Evolutionary conservation across 257 asterid species (phyloP).

Genomic region (Salvia miltiorrhiza): DNA sequence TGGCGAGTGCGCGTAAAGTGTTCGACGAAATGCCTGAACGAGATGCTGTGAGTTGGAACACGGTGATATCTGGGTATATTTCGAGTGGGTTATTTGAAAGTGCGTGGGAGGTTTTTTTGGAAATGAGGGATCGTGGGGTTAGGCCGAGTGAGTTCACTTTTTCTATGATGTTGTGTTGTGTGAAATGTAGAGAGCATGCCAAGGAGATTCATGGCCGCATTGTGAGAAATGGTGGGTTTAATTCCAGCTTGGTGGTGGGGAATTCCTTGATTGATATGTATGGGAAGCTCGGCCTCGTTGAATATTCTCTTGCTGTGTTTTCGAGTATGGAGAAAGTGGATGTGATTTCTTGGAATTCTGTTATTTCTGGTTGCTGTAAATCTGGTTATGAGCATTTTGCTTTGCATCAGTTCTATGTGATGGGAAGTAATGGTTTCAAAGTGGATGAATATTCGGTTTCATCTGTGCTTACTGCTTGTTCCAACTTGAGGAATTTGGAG

Average conservation of each 20-base stretch:
- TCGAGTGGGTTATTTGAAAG: conserved; percentile 32
- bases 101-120: conserved; percentile 43
- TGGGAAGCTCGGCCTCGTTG: conserved; percentile 61
- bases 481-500: conserved; percentile 48
- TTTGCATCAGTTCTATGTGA: conserved; percentile 33
- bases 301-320: conserved; percentile 57
- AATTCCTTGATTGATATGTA: conserved; percentile 62
- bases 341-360: conserved; percentile 67
- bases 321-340: conserved; percentile 53
- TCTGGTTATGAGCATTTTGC: conserved; percentile 42
- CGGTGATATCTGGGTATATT: conserved; percentile 57
- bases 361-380: conserved; percentile 57
- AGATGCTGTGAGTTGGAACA: conserved; percentile 71
- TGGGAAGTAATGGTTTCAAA: conserved; percentile 39
- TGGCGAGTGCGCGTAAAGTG: conserved; percentile 40
- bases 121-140: conserved; percentile 37
- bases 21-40: conserved; percentile 67
- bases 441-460: conserved; percentile 60
- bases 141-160: conserved; percentile 61
- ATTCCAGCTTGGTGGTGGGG: conserved; percentile 49
- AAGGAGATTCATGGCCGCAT: conserved; percentile 62
- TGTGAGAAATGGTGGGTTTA: conserved; percentile 41
- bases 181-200: conserved; percentile 35
- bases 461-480: conserved; percentile 46
- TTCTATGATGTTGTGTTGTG: conserved; percentile 48